Evolutionary conservation across 1,139 yeast genomes (phyloP), one percentile per base, ranked within the genome.

Genomic region (Nakaseomyces kungkrabaensis): DNA sequence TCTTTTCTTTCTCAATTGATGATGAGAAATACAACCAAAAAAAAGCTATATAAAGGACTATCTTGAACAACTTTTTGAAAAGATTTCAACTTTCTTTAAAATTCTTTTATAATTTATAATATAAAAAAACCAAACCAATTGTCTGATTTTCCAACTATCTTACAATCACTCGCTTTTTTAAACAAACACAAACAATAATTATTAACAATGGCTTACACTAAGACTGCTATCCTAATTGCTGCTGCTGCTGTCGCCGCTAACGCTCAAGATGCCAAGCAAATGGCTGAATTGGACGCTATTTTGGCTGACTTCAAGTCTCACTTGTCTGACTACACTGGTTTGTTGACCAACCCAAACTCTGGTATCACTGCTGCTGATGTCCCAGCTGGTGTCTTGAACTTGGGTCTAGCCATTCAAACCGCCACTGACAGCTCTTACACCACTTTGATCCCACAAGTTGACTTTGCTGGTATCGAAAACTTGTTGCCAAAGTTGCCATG

Each of bases 401-500:
- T 59, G 17, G 60, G 60, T 47, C 43, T 50, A 48, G 56, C 54
- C 36, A 41, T 57, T 17, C 51, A 48, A 24, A 44, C 55, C 44
- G 48, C 48, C 24, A 46, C 48, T 13, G 48, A 46, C 33, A 22
- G 32, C 25, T 37, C 44, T 13, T 46, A 70, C 65, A 72, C 75
- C 52, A 60, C 74, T 13, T 60, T 69, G 52, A 65, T 60, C 53
- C 45, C 59, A 41, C 47, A 54, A 46, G 57, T 65, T 41, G 62
- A 65, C 52, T 52, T 58, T 48, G 49, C 58, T 41, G 65, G 61
- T 31, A 66, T 66, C 44, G 58, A 66, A n/a, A 49, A 66, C n/a
- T 66, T 71, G 56, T 68, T 68, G 29, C 68, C 74, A 37, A 68
- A 61, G 41, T 62, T 73, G 48, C 74, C 76, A 59, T 72, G 76